Evolutionary conservation across 805 yeast species (phyloP), one percentile per base, ranked within the genome.

Genomic region (Tetrapisispora pingtungensis): DNA sequence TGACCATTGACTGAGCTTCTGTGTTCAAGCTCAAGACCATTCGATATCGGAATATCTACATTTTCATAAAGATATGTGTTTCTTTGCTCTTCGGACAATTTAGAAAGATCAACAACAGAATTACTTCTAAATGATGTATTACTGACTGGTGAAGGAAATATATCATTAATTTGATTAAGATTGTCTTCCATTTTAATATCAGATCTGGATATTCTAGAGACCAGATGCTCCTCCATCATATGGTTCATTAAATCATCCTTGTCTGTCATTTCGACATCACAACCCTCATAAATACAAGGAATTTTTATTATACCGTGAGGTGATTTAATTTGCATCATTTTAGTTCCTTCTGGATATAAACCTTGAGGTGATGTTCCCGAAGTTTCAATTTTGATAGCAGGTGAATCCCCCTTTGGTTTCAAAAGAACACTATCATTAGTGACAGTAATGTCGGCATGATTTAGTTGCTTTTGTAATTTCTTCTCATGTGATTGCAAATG

Each of bases 401-500:
- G 15, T 8, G 15, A 6, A 7, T 12, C n/a, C 6, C 19, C 22
- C 4, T 24, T n/a, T 24, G 40, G 30, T 10, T 6, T 32, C n/a
- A 27, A 13, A 14, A 28, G 10, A 20, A 17, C 22, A 20, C 24
- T 19, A n/a, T 19, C 15, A 35, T 41, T 18, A 7, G 34, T 20
- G 7, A 35, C 35, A 10, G 13, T 35, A 4, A 20, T 12, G 20
- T 30, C 17, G 18, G 35, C 34, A 28, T 18, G 28, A 15, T 20
- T 13, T 22, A 18, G 13, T 15, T 27, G 36, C 34, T 36, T 45
- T 22, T 31, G 43, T 61, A 67, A 38, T 24, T 43, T 47, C 33
- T 63, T 64, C 17, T 71, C 71, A 57, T 80, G 85, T 1, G 82
- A 74, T 40, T 69, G 72, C 56, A 73, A 75, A 58, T 80, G 86